phyloP scores from a whole-genome alignment of 2,329 filamentous ascomycete species.

The Ophiocordyceps unilateralis region DNA sequence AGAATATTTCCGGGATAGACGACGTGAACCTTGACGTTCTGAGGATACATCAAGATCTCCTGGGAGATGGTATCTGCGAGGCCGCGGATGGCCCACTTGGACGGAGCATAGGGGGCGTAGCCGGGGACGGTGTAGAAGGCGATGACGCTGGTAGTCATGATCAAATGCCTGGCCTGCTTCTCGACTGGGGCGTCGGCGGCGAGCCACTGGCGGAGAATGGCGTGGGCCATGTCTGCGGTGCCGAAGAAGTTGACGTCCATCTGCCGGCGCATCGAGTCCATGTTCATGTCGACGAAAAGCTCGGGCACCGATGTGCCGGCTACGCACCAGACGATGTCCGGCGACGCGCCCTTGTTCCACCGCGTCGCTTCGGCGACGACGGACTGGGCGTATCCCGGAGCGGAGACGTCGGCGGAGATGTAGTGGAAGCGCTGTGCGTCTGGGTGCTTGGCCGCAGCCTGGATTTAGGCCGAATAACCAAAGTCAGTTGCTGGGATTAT shows the following conservation, averaged over 20 bases:
- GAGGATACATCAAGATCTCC: constrained; percentile 76
- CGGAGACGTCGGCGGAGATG: constrained; percentile 68
- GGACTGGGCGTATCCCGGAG: constrained; percentile 48
- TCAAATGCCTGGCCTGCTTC: constrained; percentile 50
- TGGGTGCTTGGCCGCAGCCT: constrained; percentile 49
- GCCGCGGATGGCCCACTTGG: constrained; percentile 70
- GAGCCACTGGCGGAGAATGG: constrained; percentile 61
- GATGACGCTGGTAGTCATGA: constrained; percentile 68
- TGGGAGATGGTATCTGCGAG: constrained; percentile 71
- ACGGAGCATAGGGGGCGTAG: constrained; percentile 68
- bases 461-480: background rate
- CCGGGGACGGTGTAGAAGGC: constrained; percentile 65
- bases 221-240: constrained; percentile 69
- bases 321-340: constrained; percentile 83
- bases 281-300: constrained; percentile 60
- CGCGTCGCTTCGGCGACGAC: constrained; percentile 54
- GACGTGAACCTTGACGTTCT: constrained; percentile 62
- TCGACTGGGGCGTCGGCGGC: constrained; percentile 25
- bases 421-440: constrained; percentile 61
- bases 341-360: constrained; percentile 60
- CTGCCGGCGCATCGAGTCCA: constrained; percentile 50
- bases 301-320: constrained; percentile 59
- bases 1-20: constrained; percentile 75
- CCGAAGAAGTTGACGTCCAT: constrained; percentile 94
- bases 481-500: background rate